Evolutionary conservation across 192 early-diverging fungal species (phyloP).

Genomic region (Radiomyces spectabilis): DNA sequence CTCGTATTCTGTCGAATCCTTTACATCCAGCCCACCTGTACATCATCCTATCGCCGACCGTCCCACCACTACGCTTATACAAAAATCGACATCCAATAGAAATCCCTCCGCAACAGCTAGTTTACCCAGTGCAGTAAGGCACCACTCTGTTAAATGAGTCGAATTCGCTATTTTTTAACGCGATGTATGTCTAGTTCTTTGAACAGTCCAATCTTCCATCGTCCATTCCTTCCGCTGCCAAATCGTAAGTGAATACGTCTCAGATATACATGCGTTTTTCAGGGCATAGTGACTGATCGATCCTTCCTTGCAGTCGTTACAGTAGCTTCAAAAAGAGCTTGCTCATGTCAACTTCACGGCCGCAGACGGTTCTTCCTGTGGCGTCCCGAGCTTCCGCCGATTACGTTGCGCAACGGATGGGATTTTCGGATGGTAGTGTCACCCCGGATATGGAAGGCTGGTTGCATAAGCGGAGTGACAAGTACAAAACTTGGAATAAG

Average conservation of each 20-base stretch:
- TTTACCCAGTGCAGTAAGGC: too few relatives aligned
- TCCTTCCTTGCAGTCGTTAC: background rate
- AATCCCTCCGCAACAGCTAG: background rate
- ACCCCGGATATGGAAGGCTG: constrained; percentile 44
- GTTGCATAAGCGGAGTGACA: constrained; percentile 46
- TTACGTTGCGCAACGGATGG: constrained; percentile 1
- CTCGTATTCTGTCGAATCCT: background rate
- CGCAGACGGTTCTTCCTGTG: background rate
- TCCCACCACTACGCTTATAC: background rate
- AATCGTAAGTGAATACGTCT: background rate
- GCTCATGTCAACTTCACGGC: background rate
- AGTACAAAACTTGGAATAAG: constrained; percentile 46
- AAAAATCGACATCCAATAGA: background rate
- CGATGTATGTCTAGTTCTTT: too few relatives aligned
- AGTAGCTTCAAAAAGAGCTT: background rate
- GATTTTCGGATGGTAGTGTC: background rate
- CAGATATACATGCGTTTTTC: background rate
- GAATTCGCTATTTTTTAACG: too few relatives aligned
- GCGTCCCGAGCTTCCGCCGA: constrained; percentile 8
- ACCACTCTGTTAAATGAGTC: too few relatives aligned
- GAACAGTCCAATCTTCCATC: background rate
- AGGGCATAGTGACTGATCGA: too few relatives aligned
- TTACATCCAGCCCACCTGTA: background rate
- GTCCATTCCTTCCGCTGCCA: background rate
- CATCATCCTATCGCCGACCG: background rate